Evolutionary conservation across 345 rosid species (phyloP).

Genomic region (Dovyalis caffra): DNA sequence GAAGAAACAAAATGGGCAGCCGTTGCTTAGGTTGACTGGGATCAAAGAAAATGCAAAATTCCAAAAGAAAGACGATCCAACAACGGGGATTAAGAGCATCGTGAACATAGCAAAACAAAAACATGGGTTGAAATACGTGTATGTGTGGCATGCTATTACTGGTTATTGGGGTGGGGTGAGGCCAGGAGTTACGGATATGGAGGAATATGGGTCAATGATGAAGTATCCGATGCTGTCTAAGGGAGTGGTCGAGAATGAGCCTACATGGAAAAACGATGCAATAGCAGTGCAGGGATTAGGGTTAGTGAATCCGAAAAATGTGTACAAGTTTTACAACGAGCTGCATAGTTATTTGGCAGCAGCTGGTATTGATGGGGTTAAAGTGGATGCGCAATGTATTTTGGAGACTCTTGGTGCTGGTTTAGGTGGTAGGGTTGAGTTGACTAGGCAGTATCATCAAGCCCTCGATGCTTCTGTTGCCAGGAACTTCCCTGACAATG

Average conservation of each 20-base stretch:
- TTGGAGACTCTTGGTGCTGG: slow-evolving; percentile 85
- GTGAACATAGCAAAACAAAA: slow-evolving; percentile 62
- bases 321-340: slow-evolving; percentile 66
- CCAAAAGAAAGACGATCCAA: slow-evolving; percentile 60
- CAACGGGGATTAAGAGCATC: slow-evolving; percentile 64
- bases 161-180: slow-evolving; percentile 99
- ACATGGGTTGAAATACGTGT: slow-evolving; percentile 71
- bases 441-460: slow-evolving; percentile 81
- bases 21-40: slow-evolving; percentile 62
- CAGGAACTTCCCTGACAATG: slow-evolving; percentile 76
- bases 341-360: slow-evolving; percentile 75
- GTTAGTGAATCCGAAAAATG: slow-evolving; percentile 68
- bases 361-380: slow-evolving; percentile 89
- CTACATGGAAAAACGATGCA: slow-evolving; percentile 69
- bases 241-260: slow-evolving; percentile 79
- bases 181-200: slow-evolving; percentile 66
- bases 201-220: slow-evolving; percentile 63
- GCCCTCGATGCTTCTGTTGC: slow-evolving; percentile 89
- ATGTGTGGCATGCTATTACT: slow-evolving; percentile 94
- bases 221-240: slow-evolving; percentile 64
- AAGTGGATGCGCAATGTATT: slow-evolving; percentile 89
- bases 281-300: slow-evolving; percentile 82
- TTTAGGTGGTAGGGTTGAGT: slow-evolving; percentile 80
- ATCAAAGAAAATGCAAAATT: slow-evolving; percentile 78
- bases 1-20: slow-evolving; percentile 34